Evolutionary conservation across 2,329 filamentous ascomycete genomes (phyloP).

Genomic region (Colletotrichum liaoningense): DNA sequence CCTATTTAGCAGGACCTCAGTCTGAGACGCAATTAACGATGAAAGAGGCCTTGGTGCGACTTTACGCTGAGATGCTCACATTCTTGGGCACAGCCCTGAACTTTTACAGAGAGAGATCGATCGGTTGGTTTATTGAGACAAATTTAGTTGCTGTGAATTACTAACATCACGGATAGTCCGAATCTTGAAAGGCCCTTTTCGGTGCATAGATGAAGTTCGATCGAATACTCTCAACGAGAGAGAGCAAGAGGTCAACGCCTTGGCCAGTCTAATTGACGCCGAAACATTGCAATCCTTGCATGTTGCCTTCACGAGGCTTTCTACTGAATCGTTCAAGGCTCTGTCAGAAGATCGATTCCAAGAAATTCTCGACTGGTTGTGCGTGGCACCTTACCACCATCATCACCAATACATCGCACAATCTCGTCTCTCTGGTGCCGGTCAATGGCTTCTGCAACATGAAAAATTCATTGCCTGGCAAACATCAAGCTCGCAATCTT

Average conservation of each 20-base stretch:
- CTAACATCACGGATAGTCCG: background rate
- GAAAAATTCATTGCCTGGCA: background rate
- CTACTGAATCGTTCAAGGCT: background rate
- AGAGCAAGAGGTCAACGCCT: background rate
- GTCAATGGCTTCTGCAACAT: background rate
- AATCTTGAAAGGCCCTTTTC: background rate
- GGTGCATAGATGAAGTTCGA: background rate
- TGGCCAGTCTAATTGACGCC: background rate
- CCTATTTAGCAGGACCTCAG: background rate
- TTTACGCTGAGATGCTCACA: background rate
- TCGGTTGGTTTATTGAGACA: too few relatives aligned
- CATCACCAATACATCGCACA: background rate
- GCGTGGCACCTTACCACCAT: background rate
- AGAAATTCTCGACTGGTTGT: background rate
- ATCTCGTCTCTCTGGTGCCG: background rate
- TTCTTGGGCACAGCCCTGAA: background rate
- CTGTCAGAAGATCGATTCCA: background rate
- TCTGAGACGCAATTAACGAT: background rate
- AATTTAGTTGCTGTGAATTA: too few relatives aligned
- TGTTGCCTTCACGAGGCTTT: background rate
- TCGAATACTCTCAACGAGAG: background rate
- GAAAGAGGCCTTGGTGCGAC: background rate
- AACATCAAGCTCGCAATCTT: background rate
- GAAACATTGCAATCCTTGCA: rapidly evolving
- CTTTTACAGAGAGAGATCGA: background rate